These are phyloP conservation scores for Cadophora gregata DNA, from an alignment of 2,329 filamentous ascomycete species.

Conservation along the genomic window DNA sequence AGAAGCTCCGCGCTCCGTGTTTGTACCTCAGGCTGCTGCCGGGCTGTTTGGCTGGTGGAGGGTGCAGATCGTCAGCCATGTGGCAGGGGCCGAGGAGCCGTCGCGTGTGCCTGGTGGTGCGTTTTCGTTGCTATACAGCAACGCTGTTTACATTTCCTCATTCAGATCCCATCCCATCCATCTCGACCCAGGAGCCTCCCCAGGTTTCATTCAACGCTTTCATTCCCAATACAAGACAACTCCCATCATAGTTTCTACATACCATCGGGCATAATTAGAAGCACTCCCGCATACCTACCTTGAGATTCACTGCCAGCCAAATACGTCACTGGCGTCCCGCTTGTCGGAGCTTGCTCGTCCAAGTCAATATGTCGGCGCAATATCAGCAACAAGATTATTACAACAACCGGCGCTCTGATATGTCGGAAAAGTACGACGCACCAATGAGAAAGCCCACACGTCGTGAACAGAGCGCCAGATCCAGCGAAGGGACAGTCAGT, in stretches of 20 bases:
- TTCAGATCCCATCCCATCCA: slow-evolving; percentile 13
- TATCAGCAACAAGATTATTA: slow-evolving; percentile 43
- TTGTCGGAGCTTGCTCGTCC: slow-evolving; percentile 7
- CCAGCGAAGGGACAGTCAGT: slow-evolving; percentile 89
- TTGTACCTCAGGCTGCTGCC: neutral
- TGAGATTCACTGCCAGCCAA: slow-evolving; percentile 6
- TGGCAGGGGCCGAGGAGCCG: neutral
- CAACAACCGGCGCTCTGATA: slow-evolving; percentile 39
- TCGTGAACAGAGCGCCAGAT: slow-evolving; percentile 52
- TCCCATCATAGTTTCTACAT: slow-evolving; percentile 19
- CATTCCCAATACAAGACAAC: slow-evolving; percentile 27
- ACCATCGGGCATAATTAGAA: slow-evolving; percentile 26
- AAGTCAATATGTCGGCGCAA: slow-evolving; percentile 40
- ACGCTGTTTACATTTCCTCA: slow-evolving; percentile 27
- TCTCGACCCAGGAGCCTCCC: slow-evolving; percentile 12
- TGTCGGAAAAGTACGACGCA: slow-evolving; percentile 42
- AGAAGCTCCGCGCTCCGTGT: slow-evolving; percentile 4
- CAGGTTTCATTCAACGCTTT: slow-evolving; percentile 6
- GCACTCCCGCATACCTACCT: slow-evolving; percentile 21
- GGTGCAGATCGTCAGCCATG: neutral
- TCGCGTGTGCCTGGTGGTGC: neutral
- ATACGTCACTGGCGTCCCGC: slow-evolving; percentile 15
- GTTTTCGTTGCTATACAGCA: slow-evolving; percentile 17
- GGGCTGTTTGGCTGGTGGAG: neutral
- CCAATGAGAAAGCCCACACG: slow-evolving; percentile 42